Evolutionary conservation across 2,329 filamentous ascomycete species (phyloP).

Genomic region (Plectosphaerella cucumerina): DNA sequence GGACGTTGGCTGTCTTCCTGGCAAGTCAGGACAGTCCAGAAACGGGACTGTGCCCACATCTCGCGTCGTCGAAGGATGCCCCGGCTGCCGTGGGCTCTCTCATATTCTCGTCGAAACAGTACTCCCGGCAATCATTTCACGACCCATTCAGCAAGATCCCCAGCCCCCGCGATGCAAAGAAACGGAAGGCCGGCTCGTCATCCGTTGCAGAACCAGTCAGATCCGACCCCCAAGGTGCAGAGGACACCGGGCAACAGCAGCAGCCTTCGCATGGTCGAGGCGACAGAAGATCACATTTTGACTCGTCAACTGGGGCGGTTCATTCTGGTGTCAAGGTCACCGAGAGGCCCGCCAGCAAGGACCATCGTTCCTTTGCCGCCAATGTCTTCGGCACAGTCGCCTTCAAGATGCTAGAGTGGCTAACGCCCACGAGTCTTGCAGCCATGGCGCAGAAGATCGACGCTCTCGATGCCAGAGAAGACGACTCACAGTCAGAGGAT

Average conservation of each 20-base stretch:
- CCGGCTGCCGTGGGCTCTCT: constrained; percentile 44
- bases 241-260: too few relatives aligned
- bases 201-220: too few relatives aligned
- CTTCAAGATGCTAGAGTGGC: constrained; percentile 68
- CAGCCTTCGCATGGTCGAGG: too few relatives aligned
- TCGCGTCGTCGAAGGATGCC: constrained; percentile 36
- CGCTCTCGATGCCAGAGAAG: constrained; percentile 17
- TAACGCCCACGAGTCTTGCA: constrained; percentile 55
- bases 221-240: too few relatives aligned
- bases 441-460: constrained; percentile 39
- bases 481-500: too few relatives aligned
- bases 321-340: constrained; percentile 27
- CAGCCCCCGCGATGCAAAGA: too few relatives aligned
- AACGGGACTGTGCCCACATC: constrained; percentile 58
- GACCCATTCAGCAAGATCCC: constrained; percentile 8
- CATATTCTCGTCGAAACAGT: constrained; percentile 33
- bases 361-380: constrained; percentile 57
- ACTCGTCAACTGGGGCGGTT: constrained; percentile 9
- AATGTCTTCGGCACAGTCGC: constrained; percentile 62
- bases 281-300: constrained; percentile 7
- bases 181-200: too few relatives aligned
- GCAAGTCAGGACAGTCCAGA: constrained; percentile 77
- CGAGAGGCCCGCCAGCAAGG: constrained; percentile 46
- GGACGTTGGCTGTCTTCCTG: constrained; percentile 74
- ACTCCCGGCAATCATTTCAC: constrained; percentile 8